A percentile compares a stretch with the other conserved stretches of the same genome.
phyloP scores from a whole-genome alignment of 2,329 filamentous ascomycete species.

The Xylariales sp. region DNA sequence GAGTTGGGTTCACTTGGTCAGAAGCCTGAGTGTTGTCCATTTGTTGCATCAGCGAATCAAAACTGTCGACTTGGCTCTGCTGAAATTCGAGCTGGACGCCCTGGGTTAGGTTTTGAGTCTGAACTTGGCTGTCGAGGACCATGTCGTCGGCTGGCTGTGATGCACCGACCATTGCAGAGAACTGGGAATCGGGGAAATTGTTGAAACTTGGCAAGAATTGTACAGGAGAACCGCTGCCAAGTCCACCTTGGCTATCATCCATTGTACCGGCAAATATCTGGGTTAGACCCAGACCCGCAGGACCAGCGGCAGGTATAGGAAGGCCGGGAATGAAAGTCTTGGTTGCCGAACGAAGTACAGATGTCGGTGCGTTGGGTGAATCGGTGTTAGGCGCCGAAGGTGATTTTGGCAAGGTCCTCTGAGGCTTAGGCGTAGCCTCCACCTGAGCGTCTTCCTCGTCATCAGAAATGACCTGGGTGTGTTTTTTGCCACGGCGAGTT shows the following conservation, averaged over 20 bases:
- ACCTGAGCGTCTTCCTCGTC: slow-evolving; percentile 44
- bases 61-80: slow-evolving; percentile 56
- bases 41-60: slow-evolving; percentile 50
- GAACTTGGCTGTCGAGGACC: slow-evolving; percentile 42
- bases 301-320: slow-evolving; percentile 46
- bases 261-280: slow-evolving; percentile 91
- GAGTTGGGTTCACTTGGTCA: slow-evolving; percentile 70
- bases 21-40: slow-evolving; percentile 58
- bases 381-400: slow-evolving; percentile 35
- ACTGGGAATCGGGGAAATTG: slow-evolving; percentile 54
- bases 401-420: slow-evolving; percentile 33
- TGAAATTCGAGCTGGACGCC: slow-evolving; percentile 52
- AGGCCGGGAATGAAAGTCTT: slow-evolving; percentile 69
- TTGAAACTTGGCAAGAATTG: slow-evolving; percentile 54
- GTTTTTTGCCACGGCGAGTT: slow-evolving; percentile 45
- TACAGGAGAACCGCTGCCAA: slow-evolving; percentile 32
- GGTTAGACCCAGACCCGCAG: slow-evolving; percentile 70
- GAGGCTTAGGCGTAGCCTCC: slow-evolving; percentile 46
- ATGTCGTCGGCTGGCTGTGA: slow-evolving; percentile 41
- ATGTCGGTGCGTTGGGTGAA: slow-evolving; percentile 55
- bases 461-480: slow-evolving; percentile 53
- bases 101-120: slow-evolving; percentile 36
- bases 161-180: slow-evolving; percentile 56
- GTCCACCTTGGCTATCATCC: slow-evolving; percentile 53
- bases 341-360: slow-evolving; percentile 63